These are phyloP conservation scores for Xylaria sp. DNA, from an alignment of 2,329 filamentous ascomycete genomes.

Conservation along the genomic window DNA sequence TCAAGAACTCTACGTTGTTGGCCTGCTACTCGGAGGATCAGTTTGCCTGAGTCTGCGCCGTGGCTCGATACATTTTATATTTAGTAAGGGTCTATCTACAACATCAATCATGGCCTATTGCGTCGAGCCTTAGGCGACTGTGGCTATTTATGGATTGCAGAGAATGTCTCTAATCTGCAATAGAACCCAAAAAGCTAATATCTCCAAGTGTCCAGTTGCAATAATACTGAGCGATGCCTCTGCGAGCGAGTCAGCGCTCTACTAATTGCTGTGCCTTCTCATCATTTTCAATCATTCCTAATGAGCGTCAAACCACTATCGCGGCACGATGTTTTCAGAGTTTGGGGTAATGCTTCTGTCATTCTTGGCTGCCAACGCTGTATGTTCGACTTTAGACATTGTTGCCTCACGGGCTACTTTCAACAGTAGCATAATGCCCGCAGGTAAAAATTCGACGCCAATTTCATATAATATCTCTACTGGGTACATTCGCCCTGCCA, in stretches of 20 bases:
- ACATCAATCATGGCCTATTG: not conserved
- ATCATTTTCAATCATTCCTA: not conserved
- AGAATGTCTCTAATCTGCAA: not conserved
- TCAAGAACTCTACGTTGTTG: not conserved
- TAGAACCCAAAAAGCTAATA: not conserved
- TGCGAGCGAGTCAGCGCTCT: not conserved
- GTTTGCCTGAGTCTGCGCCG: not conserved
- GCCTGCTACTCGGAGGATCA: not conserved
- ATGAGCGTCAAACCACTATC: not conserved
- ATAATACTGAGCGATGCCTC: no score
- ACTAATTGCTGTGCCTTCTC: not conserved
- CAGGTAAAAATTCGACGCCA: not conserved
- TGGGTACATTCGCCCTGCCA: not conserved
- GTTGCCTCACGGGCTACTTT: not conserved
- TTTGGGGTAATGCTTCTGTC: not conserved
- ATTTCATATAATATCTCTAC: not conserved
- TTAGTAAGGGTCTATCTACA: not conserved
- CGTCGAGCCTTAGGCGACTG: not conserved
- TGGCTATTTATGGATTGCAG: not conserved
- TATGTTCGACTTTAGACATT: not conserved
- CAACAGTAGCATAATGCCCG: not conserved
- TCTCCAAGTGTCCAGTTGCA: not conserved
- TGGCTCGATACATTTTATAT: not conserved
- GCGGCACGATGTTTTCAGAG: not conserved
- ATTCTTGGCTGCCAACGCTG: not conserved